Conservation (phyloP, 73 alveolate species). For the Paramecium tetraurelia region DNA sequence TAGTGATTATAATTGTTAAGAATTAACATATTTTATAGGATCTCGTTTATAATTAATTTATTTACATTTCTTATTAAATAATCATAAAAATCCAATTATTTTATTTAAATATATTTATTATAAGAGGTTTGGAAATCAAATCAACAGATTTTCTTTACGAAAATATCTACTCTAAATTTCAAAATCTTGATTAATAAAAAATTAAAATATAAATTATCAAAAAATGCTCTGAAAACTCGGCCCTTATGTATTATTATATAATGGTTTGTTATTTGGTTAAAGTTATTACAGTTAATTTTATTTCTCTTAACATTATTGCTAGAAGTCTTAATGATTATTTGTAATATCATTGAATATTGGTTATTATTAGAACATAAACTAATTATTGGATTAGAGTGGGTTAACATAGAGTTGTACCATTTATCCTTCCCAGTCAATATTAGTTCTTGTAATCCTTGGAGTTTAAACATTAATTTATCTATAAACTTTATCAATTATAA, state of each 20-base stretch:
- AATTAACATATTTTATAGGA: neutral
- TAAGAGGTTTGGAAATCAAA: too few species aligned
- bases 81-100: too few species aligned
- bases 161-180: neutral
- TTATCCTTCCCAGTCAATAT: constrained; percentile 83
- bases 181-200: neutral
- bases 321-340: neutral
- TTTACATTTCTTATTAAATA: too few species aligned
- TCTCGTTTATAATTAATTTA: neutral
- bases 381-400: neutral
- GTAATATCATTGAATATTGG: neutral
- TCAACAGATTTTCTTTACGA: neutral
- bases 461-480: constrained; percentile 83
- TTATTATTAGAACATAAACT: constrained; percentile 9
- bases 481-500: constrained; percentile 74
- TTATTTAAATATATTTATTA: too few species aligned
- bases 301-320: neutral
- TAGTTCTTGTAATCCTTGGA: constrained; percentile 95
- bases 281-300: constrained; percentile 29
- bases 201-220: neutral
- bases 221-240: neutral
- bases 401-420: neutral
- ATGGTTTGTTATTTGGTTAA: neutral
- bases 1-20: neutral
- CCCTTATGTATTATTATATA: neutral